A percentile compares a stretch with the other conserved stretches of the same genome.
These are phyloP conservation scores for Alternaria brassicicola DNA, from an alignment of 2,329 filamentous ascomycete genomes.

Conservation along the genomic window DNA sequence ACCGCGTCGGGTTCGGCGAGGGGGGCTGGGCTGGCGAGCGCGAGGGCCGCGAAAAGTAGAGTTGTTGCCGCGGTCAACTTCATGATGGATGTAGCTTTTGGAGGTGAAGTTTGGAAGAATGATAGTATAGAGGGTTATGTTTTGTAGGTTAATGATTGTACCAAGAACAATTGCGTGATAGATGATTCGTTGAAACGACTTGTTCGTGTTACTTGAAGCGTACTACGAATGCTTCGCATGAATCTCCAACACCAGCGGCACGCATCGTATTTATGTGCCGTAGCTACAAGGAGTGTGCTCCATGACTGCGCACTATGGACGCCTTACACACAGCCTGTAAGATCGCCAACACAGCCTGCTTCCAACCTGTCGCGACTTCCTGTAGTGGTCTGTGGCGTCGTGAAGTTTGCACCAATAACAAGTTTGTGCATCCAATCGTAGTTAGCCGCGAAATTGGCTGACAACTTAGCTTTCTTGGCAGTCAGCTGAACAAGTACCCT, in stretches of 20 bases:
- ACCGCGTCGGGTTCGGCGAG: conserved; percentile 20
- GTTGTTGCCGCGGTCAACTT: conserved; percentile 30
- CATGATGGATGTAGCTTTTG: conserved; percentile 25
- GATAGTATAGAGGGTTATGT: not conserved
- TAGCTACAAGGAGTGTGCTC: not conserved
- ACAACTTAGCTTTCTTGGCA: conserved; percentile 25
- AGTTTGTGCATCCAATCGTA: conserved; percentile 12
- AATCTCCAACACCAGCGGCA: not conserved
- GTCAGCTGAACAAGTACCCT: not conserved
- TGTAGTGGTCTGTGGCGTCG: conserved; percentile 19
- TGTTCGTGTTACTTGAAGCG: not conserved
- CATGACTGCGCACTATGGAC: not conserved
- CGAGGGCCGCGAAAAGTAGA: conserved; percentile 34
- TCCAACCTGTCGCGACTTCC: not conserved
- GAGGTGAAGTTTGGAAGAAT: not conserved
- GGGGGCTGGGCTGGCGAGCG: conserved; percentile 38
- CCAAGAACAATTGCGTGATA: not conserved
- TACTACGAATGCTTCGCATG: not conserved
- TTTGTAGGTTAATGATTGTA: not conserved
- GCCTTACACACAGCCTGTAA: conserved; percentile 18
- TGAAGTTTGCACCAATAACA: not conserved
- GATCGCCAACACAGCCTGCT: conserved; percentile 28
- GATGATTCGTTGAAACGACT: not conserved
- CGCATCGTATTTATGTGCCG: not conserved
- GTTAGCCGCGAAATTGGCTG: conserved; percentile 14